A percentile compares a stretch with the other conserved stretches of the same genome.
These are phyloP conservation scores for Sporothrix dimorphospora DNA, from an alignment of 2,329 filamentous ascomycete genomes.

Conservation along the genomic window DNA sequence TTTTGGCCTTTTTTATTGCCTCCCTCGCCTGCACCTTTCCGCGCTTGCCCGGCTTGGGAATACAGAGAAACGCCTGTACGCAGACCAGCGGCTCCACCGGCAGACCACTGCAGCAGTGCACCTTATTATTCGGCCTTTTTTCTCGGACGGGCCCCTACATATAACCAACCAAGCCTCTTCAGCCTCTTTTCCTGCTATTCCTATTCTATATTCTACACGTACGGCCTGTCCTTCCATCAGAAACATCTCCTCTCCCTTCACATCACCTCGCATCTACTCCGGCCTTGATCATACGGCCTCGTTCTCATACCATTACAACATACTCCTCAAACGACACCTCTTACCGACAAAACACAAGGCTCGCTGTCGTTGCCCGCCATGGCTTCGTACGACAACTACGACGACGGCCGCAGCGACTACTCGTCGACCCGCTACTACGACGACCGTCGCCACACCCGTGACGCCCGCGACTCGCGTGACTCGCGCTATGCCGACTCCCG, in stretches of 20 bases:
- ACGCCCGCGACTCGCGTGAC: conserved; percentile 54
- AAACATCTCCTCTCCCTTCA: neutral
- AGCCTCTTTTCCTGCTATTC: neutral
- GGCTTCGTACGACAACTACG: conserved; percentile 60
- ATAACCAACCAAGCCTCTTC: conserved; percentile 7
- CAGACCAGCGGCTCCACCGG: conserved; percentile 7
- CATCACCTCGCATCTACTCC: neutral
- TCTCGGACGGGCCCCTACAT: conserved; percentile 15
- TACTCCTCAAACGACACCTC: neutral
- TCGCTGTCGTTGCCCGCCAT: conserved; percentile 37
- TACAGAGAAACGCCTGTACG: conserved; percentile 6
- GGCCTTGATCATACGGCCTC: neutral
- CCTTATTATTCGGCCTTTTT: conserved; percentile 5
- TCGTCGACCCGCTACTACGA: conserved; percentile 51
- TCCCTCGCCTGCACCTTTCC: neutral
- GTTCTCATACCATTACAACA: conserved; percentile 4
- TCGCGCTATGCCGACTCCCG: conserved; percentile 58
- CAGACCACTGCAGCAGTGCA: conserved; percentile 16
- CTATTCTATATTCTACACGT: neutral
- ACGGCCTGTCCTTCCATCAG: conserved; percentile 19
- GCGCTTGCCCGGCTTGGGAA: conserved; percentile 13
- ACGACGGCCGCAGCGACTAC: conserved; percentile 45
- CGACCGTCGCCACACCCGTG: conserved; percentile 55
- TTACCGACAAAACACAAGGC: conserved; percentile 14
- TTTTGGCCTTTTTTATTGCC: conserved; percentile 5